phyloP scores from a whole-genome alignment of 495 filamentous ascomycete genomes.

The Pseudomonodictys pantanalensis region DNA sequence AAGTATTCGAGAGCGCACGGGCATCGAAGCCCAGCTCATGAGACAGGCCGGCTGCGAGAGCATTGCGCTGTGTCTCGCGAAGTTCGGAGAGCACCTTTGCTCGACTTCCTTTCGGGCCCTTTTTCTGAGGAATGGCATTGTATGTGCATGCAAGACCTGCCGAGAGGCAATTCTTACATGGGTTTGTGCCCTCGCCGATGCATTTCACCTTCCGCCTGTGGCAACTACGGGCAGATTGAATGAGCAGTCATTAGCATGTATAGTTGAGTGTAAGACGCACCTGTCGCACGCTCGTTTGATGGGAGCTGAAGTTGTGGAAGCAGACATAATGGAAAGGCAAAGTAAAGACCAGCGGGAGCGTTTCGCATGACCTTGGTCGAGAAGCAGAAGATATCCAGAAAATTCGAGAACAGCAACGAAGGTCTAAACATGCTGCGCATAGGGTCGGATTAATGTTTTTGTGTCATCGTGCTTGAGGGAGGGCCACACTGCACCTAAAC shows the following conservation, averaged over 20 bases:
- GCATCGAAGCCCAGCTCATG: constrained; percentile 43
- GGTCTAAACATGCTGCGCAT: constrained; percentile 6
- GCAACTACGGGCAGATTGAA: constrained; percentile 45
- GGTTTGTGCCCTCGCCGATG: constrained; percentile 58
- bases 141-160: constrained; percentile 73
- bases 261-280: constrained; percentile 16
- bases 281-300: constrained; percentile 36
- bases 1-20: constrained; percentile 44
- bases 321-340: constrained; percentile 18
- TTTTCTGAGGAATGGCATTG: constrained; percentile 81
- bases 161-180: constrained; percentile 68
- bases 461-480: constrained; percentile 28
- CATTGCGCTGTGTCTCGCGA: constrained; percentile 62
- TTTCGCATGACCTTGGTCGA: constrained; percentile 3
- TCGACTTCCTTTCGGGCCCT: constrained; percentile 77
- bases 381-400: constrained; percentile 12
- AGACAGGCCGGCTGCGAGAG: constrained; percentile 45
- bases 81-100: constrained; percentile 81
- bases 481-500: constrained; percentile 14
- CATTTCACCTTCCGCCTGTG: constrained; percentile 82
- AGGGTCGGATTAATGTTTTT: constrained; percentile 17
- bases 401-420: constrained; percentile 11
- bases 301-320: constrained; percentile 17
- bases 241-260: neutral
- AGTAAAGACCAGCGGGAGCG: neutral